phyloP scores from a whole-genome alignment of 2,329 filamentous ascomycete genomes.

The Phaeosphaeria sp. region DNA sequence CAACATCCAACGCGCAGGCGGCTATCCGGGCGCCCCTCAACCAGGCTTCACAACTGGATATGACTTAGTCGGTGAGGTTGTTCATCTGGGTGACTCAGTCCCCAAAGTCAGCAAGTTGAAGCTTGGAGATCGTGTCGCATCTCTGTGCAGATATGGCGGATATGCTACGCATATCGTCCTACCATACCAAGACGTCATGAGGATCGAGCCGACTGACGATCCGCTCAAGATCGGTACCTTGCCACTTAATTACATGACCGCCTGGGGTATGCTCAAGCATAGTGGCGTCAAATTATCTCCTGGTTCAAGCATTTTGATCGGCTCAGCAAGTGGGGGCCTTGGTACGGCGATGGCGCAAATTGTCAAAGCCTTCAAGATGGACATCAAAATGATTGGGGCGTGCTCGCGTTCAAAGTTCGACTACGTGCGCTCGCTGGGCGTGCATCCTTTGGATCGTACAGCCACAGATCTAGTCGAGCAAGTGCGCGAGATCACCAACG shows the following conservation, averaged over 20 bases:
- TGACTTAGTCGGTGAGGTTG: conserved; percentile 14
- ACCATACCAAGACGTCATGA: conserved; percentile 7
- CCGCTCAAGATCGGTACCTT: conserved; percentile 10
- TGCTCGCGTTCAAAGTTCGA: conserved; percentile 13
- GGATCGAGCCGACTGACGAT: conserved; percentile 4
- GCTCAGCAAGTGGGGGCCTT: conserved; percentile 13
- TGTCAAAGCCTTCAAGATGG: conserved; percentile 11
- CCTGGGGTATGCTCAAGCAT: conserved; percentile 16
- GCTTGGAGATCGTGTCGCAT: conserved; percentile 9
- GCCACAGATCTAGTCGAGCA: conserved; percentile 11
- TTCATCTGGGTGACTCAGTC: conserved; percentile 3
- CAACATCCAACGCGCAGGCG: conserved; percentile 15
- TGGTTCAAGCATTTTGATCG: conserved; percentile 13
- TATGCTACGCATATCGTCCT: conserved; percentile 16
- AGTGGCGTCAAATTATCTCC: conserved; percentile 10
- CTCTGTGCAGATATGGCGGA: conserved; percentile 6
- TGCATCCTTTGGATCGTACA: conserved; percentile 13
- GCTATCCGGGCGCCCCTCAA: conserved; percentile 5
- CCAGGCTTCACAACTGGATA: conserved; percentile 16
- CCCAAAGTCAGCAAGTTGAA: conserved; percentile 2
- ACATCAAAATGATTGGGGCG: conserved; percentile 13
- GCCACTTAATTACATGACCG: conserved; percentile 16
- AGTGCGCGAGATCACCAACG: conserved; percentile 9
- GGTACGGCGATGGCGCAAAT: conserved; percentile 16
- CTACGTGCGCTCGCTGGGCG: conserved; percentile 13